phyloP scores from a whole-genome alignment of 2,329 filamentous ascomycete genomes.

The Hawksworthiomyces lignivorus region DNA sequence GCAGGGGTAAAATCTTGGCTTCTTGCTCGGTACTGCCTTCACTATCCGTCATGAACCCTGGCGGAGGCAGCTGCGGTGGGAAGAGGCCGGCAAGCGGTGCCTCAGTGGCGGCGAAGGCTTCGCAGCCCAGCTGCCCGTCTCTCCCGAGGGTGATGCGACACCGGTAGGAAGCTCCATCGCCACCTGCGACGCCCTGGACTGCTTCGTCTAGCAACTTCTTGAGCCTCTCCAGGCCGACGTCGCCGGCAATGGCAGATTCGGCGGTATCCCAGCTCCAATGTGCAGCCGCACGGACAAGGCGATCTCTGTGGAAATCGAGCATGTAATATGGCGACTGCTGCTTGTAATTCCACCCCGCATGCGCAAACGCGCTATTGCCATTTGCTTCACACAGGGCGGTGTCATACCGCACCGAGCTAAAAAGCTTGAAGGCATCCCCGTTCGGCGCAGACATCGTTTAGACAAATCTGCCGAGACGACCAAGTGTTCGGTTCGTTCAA shows the following conservation, averaged over 20 bases:
- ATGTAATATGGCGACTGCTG: slow-evolving; percentile 65
- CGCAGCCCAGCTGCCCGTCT: slow-evolving; percentile 39
- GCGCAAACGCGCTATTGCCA: slow-evolving; percentile 25
- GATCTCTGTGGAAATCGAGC: slow-evolving; percentile 68
- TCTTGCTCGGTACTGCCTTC: not conserved
- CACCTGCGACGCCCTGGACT: not conserved
- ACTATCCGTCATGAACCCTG: slow-evolving; percentile 21
- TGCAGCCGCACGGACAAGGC: slow-evolving; percentile 58
- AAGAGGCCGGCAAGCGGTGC: slow-evolving; percentile 47
- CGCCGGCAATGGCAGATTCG: slow-evolving; percentile 35
- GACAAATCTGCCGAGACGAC: too few species aligned
- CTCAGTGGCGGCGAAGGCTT: slow-evolving; percentile 27
- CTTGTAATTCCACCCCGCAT: slow-evolving; percentile 45
- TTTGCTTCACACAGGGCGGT: slow-evolving; percentile 41
- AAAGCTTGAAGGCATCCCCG: slow-evolving; percentile 50
- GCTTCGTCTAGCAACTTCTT: slow-evolving; percentile 21
- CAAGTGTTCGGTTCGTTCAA: too few species aligned
- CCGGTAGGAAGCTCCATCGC: slow-evolving; percentile 28
- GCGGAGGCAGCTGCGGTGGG: slow-evolving; percentile 46
- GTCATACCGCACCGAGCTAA: slow-evolving; percentile 68
- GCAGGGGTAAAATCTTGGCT: not conserved
- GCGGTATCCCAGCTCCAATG: slow-evolving; percentile 49
- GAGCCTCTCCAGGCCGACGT: slow-evolving; percentile 36
- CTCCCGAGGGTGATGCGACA: slow-evolving; percentile 48
- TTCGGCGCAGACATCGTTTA: slow-evolving; percentile 18